These are phyloP conservation scores for Amaranthus tricolor DNA, from an alignment of 179 eudicot genomes.

Conservation along the genomic window DNA sequence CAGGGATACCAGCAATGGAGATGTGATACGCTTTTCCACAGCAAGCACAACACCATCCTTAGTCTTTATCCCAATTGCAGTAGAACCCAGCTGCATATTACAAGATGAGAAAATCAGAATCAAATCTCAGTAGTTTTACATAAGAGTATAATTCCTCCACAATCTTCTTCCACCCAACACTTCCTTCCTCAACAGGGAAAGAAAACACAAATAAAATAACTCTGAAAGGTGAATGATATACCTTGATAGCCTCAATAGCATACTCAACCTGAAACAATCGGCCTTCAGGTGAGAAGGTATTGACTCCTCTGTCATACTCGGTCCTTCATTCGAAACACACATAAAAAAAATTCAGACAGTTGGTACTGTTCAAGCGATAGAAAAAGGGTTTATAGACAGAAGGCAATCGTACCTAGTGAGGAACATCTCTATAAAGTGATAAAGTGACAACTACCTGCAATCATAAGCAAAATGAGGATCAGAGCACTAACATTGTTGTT, in stretches of 20 bases:
- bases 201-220: constrained; percentile 4
- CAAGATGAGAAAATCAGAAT: constrained; percentile 6
- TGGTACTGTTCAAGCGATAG: not conserved
- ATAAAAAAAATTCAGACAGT: constrained; percentile 5
- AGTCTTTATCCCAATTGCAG: constrained; percentile 95
- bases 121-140: not conserved
- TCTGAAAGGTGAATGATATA: constrained; percentile 17
- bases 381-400: constrained; percentile 23
- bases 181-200: not conserved
- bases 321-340: constrained; percentile 54
- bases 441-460: constrained; percentile 8
- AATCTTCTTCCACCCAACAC: not conserved
- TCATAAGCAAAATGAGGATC: not conserved
- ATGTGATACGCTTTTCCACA: constrained; percentile 98
- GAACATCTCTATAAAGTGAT: constrained; percentile 44
- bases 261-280: constrained; percentile 98
- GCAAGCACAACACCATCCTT: constrained; percentile 98
- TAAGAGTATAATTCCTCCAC: not conserved
- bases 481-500: not conserved
- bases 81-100: constrained; percentile 87
- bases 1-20: constrained; percentile 78
- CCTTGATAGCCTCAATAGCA: constrained; percentile 99
- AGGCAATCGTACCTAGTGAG: constrained; percentile 62
- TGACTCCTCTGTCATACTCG: constrained; percentile 99
- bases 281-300: constrained; percentile 99